Evolutionary conservation across 768 basidiomycete species (phyloP), one percentile per base, ranked within the genome.

Genomic region (Gymnopilus dilepis): DNA sequence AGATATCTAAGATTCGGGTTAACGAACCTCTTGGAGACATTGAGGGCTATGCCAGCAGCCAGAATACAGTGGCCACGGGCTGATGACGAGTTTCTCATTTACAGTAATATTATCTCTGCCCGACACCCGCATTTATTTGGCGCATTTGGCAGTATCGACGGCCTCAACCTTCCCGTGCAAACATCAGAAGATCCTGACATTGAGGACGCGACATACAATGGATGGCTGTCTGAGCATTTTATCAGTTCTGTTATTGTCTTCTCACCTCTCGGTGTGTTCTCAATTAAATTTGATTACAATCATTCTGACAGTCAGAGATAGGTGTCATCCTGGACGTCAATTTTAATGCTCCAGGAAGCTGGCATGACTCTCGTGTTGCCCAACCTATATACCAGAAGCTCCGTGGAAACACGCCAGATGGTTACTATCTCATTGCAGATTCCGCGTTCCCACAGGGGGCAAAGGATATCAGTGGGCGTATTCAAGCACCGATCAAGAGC

Each of bases 131-230:
- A n/a, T 12, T 54, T 69, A 0, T 4, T n/a, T 17, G 77, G 79
- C 2, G 78, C 77, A 5, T 82, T 82, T 69, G 77, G 70, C 3
- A 73, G 68, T 17, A 77, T 82, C 12, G 77, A 82, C 73, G 78
- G 81, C 0, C 62, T 81, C 0, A 78, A 77, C 47, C 66, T 82
- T n/a, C 67, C 70, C 2, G 71, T 74, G 0, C 72, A 80, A 57
- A 72, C 70, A 9, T 77, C 76, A 0, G 67, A 70, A 42, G 77
- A 83, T 67, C 59, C 63, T 0, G 76, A 79, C 1, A 71, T 82
- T 26, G 79, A 82, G 64, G 83, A 84, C 68, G 72, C 76, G 7
- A 82, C 77, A 9, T 83, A 75, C 62, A 82, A 81, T 70, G 76
- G 78, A 0, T 84, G 79, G 81, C 47, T 76, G 1, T 71, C 71